Base-by-base conservation (phyloP, 306 rosid species). In the Pyrus bretschneideri region DNA sequence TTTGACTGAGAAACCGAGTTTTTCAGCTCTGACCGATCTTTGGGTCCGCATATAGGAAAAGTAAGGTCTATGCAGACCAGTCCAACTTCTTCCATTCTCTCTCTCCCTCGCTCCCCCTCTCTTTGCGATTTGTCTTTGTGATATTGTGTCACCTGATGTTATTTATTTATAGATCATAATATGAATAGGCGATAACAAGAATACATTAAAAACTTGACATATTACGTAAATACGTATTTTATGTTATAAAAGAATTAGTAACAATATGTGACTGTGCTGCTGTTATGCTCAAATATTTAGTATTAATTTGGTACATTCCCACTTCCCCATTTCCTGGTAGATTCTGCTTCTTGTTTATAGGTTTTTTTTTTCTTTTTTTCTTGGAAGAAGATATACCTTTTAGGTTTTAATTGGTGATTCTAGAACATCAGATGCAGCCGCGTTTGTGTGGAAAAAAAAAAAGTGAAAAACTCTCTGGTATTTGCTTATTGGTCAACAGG, bases 1-100 rank as follows among this genome's bases (percentile, higher is more conserved):
- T 80, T 88, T 83, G 96, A 90, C 89, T 66, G 77, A 71, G 90
- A 81, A 81, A 85, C 74, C 83, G 86, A 85, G 86, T 79, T 84
- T 76, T 86, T 83, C 83, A 79, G 90, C 93, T 21, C 79, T 78
- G 95, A 90, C 88, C 61, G 51, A 83, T 79, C 86, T 77, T 76
- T 79, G 86, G 90, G 90, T 83, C 83, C 54, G 67, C 11, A 61
- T 25, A 17, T 29, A 25, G 52, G 27, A n/a, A 49, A 25, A 18
- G 18, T 31, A 44, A 25, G 69, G 54, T 69, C 73, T 70, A 72
- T 76, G 89, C 85, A 85, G 93, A 90, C 88, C 88, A 49, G 78
- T 82, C 84, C 86, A 67, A 62, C 22, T 4, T 74, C 66, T 30
- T 65, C 61, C 13, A 4, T 14, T 23, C 40, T 65, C 4, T 7